Evolutionary conservation across 495 filamentous ascomycete species (phyloP).

Genomic region (Peziza echinospora): DNA sequence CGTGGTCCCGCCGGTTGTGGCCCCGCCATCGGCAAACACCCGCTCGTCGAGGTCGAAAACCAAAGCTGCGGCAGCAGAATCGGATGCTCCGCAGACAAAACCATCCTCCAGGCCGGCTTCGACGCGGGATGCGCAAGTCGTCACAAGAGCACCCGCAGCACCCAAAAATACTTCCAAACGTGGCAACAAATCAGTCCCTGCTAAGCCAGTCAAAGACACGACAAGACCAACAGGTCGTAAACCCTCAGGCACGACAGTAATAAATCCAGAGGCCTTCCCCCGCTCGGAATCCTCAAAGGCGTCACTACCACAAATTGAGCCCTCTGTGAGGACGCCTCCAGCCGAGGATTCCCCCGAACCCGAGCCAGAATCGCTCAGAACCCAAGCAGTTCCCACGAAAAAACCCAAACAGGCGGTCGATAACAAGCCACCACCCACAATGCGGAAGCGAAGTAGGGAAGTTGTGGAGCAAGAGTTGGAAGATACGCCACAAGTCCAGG

Average conservation of each 20-base stretch:
- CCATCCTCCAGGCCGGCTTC: neutral
- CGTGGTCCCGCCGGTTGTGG: neutral
- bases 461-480: neutral
- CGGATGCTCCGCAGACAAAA: neutral
- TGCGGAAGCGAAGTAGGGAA: neutral
- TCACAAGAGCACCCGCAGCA: neutral
- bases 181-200: neutral
- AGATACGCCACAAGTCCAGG: neutral
- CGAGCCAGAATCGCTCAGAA: too few species aligned
- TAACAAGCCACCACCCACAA: too few species aligned
- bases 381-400: too few species aligned
- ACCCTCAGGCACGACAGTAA: too few species aligned
- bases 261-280: too few species aligned
- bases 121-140: too few species aligned
- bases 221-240: constrained; percentile 3
- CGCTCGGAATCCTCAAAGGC: too few species aligned
- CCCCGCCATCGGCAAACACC: constrained; percentile 2
- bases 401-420: too few species aligned
- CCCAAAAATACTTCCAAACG: constrained; percentile 3
- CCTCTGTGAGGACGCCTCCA: neutral
- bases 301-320: neutral
- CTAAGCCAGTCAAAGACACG: constrained; percentile 6
- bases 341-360: neutral
- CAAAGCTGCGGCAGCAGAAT: constrained; percentile 3
- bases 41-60: constrained; percentile 12